Evolutionary conservation across 495 filamentous ascomycete genomes (phyloP), one percentile per base, ranked within the genome.

Genomic region (Talaromyces trachyspermus): DNA sequence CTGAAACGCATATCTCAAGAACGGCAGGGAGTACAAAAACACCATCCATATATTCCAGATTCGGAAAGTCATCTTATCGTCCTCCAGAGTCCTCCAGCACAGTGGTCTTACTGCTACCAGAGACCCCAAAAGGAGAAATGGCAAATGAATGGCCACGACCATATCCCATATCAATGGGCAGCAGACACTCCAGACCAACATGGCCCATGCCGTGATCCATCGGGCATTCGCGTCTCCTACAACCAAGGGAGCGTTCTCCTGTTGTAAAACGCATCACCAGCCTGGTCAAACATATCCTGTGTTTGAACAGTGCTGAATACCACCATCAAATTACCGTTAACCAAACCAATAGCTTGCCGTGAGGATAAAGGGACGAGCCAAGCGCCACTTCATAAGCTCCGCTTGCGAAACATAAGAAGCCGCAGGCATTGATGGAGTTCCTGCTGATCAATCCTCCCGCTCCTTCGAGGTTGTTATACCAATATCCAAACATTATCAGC

Each of bases 271-370:
- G 51, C 18, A 53, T 77, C 71, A 1, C 70, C 72, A 2, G 37
- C 58, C 23, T 65, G 57, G 43, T 74, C 70, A 3, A 57, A 54
- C 26, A 74, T 49, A 47, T 76, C 71, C 43, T 75, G 73, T 5
- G 65, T 49, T 0, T 75, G 69, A 24, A 76, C 55, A 6, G 70
- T 77, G 0, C 68, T 65, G 5, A 63, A 50, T n/a, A 76, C 60
- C 5, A 72, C 53, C 2, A 37, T 55, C 58, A 51, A 24, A 72
- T 58, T 6, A 73, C 56, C 2, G 45, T 41, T 3, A 65, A 49
- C 75, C 75, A 79, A 19, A 9, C 35, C 4, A 30, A 3, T 4
- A 33, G 9, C 20, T 18, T 12, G 7, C 26, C 15, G 2, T 25
- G n/a, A 14, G 18, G 30, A 7, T 37, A 17, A 9, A 50, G 17